phyloP scores from a whole-genome alignment of 306 rosid species.

The Sindora glabra region DNA sequence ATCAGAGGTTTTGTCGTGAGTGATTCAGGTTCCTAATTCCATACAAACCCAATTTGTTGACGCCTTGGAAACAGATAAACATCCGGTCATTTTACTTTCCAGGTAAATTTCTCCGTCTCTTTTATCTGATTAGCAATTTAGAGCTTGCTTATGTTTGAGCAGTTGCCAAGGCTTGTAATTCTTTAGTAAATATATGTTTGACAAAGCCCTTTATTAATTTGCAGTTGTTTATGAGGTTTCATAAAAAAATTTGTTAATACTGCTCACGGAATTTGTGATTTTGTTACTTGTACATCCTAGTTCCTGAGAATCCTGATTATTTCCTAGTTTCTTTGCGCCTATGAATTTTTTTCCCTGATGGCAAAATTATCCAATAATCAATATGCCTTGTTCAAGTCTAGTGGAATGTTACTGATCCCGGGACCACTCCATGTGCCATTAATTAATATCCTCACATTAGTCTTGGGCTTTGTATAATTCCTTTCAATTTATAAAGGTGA shows the following conservation, averaged over 20 bases:
- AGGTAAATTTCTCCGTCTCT: slow-evolving; percentile 40
- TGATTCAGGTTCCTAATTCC: slow-evolving; percentile 70
- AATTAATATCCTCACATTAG: no score
- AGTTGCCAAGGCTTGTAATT: background rate
- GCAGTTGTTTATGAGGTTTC: background rate
- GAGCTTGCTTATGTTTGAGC: background rate
- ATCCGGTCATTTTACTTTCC: slow-evolving; percentile 75
- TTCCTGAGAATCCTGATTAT: background rate
- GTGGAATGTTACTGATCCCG: background rate
- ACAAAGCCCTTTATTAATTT: background rate
- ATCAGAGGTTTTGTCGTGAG: slow-evolving; percentile 16
- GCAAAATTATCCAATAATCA: background rate
- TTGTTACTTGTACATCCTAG: no score
- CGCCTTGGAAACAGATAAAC: slow-evolving; percentile 61
- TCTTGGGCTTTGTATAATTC: no score
- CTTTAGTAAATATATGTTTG: background rate
- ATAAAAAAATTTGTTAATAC: background rate
- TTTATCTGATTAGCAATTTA: background rate
- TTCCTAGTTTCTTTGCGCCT: background rate
- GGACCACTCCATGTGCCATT: background rate
- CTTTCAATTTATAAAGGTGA: slow-evolving; percentile 1
- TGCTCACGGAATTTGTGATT: no score
- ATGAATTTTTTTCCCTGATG: background rate
- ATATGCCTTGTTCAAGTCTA: background rate
- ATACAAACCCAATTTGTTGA: slow-evolving; percentile 57